phyloP scores from a whole-genome alignment of 441 rosid genomes.

The Corymbia calophylla region DNA sequence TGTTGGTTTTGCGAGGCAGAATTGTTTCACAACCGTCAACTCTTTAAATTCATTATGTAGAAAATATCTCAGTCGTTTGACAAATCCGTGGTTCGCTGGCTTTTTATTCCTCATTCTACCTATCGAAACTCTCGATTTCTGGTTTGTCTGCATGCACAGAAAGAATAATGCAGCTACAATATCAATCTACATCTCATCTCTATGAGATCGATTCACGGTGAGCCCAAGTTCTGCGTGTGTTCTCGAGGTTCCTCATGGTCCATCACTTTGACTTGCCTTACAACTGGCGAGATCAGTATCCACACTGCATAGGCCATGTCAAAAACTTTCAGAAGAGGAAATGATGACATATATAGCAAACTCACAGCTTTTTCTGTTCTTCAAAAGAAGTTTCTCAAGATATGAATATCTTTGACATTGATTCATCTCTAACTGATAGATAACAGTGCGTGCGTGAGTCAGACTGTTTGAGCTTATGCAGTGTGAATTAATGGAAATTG shows the following conservation, averaged over 20 bases:
- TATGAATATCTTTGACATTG: neutral
- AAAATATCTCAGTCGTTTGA: neutral
- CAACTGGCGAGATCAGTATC: slow-evolving; percentile 64
- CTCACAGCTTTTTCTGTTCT: neutral
- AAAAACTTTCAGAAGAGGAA: neutral
- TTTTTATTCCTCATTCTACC: neutral
- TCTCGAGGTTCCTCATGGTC: slow-evolving; percentile 23
- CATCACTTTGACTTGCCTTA: slow-evolving; percentile 45
- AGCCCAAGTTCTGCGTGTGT: neutral
- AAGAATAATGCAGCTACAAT: neutral
- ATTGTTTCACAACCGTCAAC: neutral
- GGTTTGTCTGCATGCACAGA: neutral
- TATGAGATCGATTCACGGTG: neutral
- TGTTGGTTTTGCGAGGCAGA: neutral
- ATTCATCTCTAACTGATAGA: neutral
- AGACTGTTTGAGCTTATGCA: neutral
- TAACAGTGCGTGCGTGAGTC: neutral
- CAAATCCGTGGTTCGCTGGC: neutral
- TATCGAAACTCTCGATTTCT: neutral
- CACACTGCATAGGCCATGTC: slow-evolving; percentile 42
- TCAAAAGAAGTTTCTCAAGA: neutral
- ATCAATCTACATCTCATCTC: neutral
- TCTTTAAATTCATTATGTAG: neutral
- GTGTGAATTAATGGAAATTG: neutral
- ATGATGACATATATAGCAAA: neutral